These are phyloP conservation scores for Vicia villosa DNA, from an alignment of 306 rosid genomes.

Conservation along the genomic window DNA sequence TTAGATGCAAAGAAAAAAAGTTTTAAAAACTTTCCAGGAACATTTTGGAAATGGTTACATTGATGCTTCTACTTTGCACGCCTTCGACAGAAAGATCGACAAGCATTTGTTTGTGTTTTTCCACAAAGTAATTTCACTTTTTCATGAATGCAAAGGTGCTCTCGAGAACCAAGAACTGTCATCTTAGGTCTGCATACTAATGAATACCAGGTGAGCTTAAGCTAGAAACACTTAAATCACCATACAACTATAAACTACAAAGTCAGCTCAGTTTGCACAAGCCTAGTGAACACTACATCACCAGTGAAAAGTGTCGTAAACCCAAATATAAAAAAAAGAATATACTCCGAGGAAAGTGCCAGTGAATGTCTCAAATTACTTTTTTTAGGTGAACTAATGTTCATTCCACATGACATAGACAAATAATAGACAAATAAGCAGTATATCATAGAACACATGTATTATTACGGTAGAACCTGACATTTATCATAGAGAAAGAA, in stretches of 20 bases:
- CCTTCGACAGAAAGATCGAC: slow-evolving; percentile 63
- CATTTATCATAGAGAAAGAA: background rate
- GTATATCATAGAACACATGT: slow-evolving; percentile 1
- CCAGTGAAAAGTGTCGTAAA: background rate
- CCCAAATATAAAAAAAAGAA: slow-evolving; percentile 13
- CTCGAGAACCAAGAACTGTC: slow-evolving; percentile 90
- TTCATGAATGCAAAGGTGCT: slow-evolving; percentile 92
- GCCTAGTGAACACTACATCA: slow-evolving; percentile 27
- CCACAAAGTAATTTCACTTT: slow-evolving; percentile 77
- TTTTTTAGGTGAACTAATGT: background rate
- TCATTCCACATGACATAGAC: slow-evolving; percentile 3
- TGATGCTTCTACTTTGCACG: slow-evolving; percentile 38
- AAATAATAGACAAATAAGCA: background rate
- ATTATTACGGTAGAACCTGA: too few species aligned
- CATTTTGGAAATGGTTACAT: slow-evolving; percentile 54
- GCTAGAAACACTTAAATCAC: slow-evolving; percentile 27
- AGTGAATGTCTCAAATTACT: slow-evolving; percentile 3
- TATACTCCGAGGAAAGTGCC: background rate
- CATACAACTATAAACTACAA: background rate
- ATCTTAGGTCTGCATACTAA: slow-evolving; percentile 79
- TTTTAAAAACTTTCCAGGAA: slow-evolving; percentile 53
- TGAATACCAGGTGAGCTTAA: slow-evolving; percentile 27
- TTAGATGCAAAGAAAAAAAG: background rate
- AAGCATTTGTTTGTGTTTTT: slow-evolving; percentile 76
- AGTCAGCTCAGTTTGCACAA: slow-evolving; percentile 1